Evolutionary conservation across 176 grass and related monocot species (phyloP).

Genomic region (Calamus simplicifolius): DNA sequence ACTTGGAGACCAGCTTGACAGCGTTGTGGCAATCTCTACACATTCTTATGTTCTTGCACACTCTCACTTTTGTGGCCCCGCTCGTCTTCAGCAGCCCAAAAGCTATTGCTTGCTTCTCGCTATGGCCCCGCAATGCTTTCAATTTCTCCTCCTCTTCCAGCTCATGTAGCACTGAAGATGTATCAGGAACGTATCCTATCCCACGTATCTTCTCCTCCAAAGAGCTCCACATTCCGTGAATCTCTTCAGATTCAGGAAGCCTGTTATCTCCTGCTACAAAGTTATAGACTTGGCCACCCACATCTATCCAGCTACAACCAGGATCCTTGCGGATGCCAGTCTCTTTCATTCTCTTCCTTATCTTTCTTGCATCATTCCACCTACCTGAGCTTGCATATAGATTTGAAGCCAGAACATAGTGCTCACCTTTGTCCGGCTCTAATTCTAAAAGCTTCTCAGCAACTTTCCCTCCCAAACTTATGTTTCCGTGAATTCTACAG

Average conservation of each 20-base stretch:
- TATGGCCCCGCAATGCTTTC: conserved; percentile 38
- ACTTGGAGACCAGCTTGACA: conserved; percentile 35
- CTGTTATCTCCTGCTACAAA: conserved; percentile 42
- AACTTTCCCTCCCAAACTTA: conserved; percentile 31
- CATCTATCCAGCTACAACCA: conserved; percentile 55
- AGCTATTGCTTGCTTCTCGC: conserved; percentile 50
- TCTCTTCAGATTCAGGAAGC: conserved; percentile 30
- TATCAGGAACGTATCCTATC: conserved; percentile 40
- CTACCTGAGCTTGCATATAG: conserved; percentile 32
- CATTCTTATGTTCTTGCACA: conserved; percentile 68
- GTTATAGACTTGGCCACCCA: conserved; percentile 39
- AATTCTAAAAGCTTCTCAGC: conserved; percentile 33
- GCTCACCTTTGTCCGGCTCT: conserved; percentile 51
- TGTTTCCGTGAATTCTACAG: conserved; percentile 45
- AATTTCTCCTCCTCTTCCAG: conserved; percentile 39
- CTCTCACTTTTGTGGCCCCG: conserved; percentile 24
- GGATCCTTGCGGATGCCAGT: conserved; percentile 46
- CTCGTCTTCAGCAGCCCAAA: conserved; percentile 36
- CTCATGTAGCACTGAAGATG: conserved; percentile 38
- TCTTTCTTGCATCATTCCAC: conserved; percentile 41
- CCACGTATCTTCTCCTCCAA: conserved; percentile 34
- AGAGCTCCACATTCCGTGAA: conserved; percentile 28
- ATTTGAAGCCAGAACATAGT: conserved; percentile 62
- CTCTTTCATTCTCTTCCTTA: conserved; percentile 41
- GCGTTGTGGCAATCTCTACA: conserved; percentile 62